Evolutionary conservation across 192 early-diverging fungal genomes (phyloP).

Genomic region (Spinellus fusiger): DNA sequence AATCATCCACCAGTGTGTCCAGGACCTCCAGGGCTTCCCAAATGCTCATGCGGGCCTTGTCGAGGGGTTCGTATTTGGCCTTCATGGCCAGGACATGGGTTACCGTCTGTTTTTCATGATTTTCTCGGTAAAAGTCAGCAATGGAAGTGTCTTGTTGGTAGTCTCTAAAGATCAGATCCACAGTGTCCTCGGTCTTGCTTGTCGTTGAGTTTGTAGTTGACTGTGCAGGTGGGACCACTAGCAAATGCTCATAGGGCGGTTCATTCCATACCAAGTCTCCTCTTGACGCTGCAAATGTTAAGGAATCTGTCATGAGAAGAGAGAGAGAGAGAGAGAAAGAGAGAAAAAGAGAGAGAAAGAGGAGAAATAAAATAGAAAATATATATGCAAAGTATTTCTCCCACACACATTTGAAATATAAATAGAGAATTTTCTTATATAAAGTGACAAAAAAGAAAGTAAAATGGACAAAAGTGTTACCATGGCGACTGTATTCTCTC

Average conservation of each 20-base stretch:
- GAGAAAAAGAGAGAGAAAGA: background rate
- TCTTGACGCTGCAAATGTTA: background rate
- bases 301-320: background rate
- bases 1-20: conserved; percentile 39
- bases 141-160: conserved; percentile 11
- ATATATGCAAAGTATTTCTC: too few species aligned
- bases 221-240: too few species aligned
- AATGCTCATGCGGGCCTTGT: conserved; percentile 30
- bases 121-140: conserved; percentile 28
- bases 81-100: conserved; percentile 22
- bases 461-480: too few species aligned
- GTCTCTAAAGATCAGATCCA: background rate
- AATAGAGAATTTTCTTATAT: too few species aligned
- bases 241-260: too few species aligned
- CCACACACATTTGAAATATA: too few species aligned
- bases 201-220: too few species aligned
- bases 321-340: background rate
- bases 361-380: background rate
- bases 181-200: conserved; percentile 7
- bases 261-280: too few species aligned
- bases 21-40: conserved; percentile 44
- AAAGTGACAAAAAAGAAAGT: too few species aligned
- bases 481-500: too few species aligned
- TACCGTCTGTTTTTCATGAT: conserved; percentile 38
- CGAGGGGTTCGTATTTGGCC: conserved; percentile 10